These are phyloP conservation scores for Linum tenue DNA, from an alignment of 345 rosid species.

Conservation along the genomic window DNA sequence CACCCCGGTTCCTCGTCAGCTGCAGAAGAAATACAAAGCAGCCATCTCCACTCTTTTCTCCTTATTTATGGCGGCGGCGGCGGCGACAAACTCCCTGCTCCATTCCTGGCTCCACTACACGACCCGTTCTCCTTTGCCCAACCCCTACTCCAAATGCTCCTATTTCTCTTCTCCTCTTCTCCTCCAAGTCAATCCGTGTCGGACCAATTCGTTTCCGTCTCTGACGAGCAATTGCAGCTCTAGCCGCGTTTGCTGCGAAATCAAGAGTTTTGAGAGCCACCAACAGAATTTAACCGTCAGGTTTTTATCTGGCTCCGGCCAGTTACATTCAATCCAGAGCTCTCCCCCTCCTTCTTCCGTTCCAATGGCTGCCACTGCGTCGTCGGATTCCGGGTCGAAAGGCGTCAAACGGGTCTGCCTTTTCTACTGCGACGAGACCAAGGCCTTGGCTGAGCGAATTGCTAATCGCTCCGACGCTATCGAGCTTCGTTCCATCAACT, in stretches of 20 bases:
- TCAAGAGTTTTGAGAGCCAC: constrained; percentile 46
- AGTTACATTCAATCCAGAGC: constrained; percentile 29
- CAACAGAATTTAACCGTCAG: constrained; percentile 34
- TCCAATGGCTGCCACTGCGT: constrained; percentile 42
- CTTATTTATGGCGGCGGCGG: too few relatives aligned
- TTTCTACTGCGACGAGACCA: constrained; percentile 67
- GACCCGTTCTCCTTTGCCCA: not conserved
- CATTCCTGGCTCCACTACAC: not conserved
- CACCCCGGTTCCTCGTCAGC: too few relatives aligned
- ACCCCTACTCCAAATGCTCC: not conserved
- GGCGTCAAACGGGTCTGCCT: constrained; percentile 55
- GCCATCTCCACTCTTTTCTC: too few relatives aligned
- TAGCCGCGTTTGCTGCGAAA: constrained; percentile 27
- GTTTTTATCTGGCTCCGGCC: constrained; percentile 42
- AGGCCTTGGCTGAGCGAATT: constrained; percentile 69
- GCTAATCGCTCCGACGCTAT: constrained; percentile 66
- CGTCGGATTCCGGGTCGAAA: constrained; percentile 39
- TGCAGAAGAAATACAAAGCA: too few relatives aligned
- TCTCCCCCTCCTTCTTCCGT: constrained; percentile 24
- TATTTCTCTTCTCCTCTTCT: not conserved
- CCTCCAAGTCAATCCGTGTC: not conserved
- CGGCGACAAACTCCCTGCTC: constrained; percentile 15
- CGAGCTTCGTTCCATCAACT: constrained; percentile 71
- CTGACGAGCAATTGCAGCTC: not conserved
- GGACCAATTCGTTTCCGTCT: not conserved